Base-by-base conservation (phyloP, 441 rosid species). In the Pelargonium australe region DNA sequence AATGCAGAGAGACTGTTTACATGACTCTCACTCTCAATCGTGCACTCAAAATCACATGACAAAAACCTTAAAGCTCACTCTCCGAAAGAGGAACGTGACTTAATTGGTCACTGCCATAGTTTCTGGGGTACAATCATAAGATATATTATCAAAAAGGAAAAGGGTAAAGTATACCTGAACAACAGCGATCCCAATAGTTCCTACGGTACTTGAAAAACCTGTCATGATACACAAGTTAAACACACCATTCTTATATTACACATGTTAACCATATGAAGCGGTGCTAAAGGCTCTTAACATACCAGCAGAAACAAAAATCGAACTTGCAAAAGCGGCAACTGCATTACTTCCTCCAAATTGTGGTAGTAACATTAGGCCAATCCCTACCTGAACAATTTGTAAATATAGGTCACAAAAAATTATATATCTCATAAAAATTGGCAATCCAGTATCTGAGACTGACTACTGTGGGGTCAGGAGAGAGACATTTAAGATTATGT, bases 241-340 rank as follows among this genome's bases (percentile, higher is more conserved):
- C 14, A 1, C 55, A n/a, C 13, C 55, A 47, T 47, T 47, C 14
- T 47, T 16, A 47, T 47, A 16, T 49, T 49, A 49, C 12, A 13
- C 4, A n/a, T n/a, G n/a, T 12, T 7, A 49, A 1, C 12, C 2
- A 2, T 7, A 49, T 6, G n/a, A 12, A 49, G 57, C 57, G n/a
- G n/a, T 49, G 10, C 57, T 49, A 49, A 49, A 49, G n/a, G n/a
- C n/a, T n/a, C n/a, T n/a, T n/a, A n/a, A n/a, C n/a, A n/a, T 73
- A 84, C 85, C 83, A 7, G 85, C 80, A 10, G 69, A 25, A n/a
- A 75, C 77, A 43, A 80, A 79, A 31, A 84, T 74, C 2, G 19
- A 17, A 51, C 80, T 78, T 1, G 72, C 58, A 47, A 80, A 81
- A 53, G 64, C 72, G 4, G 37, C 60, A 65, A 72, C 25, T 16